Evolutionary conservation across 148 eudicot genomes (phyloP), one percentile per base, ranked within the genome.

Genomic region (Chenopodium album): DNA sequence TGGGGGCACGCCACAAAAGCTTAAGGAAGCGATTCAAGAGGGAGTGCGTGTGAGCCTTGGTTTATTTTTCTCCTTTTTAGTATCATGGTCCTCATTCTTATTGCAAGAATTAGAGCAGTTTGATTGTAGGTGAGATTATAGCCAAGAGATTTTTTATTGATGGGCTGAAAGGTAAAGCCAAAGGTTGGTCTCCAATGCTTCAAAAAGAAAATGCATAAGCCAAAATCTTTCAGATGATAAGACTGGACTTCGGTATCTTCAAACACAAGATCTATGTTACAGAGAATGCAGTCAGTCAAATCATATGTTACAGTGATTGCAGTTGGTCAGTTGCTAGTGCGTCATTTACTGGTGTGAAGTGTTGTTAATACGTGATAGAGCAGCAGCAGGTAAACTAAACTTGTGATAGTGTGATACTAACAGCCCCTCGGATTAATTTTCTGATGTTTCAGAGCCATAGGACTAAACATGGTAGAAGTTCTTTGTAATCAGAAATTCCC

Each of bases 31-130:
- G 41, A 37, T 72, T 71, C 64, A 23, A 59, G 29, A 73, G 19
- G 60, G 54, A 48, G 2, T 9, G 4, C 22, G 16, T 47, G 20
- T 11, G 56, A 50, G 22, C 47, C 9, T 64, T 37, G 54, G 63
- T 54, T 71, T n/a, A 9, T 7, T 12, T 52, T 14, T 17, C 32
- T 48, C 13, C 8, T 48, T 46, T 17, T 32, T 14, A 23, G 32
- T 48, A 13, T 28, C 37, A 79, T 52, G 47, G 64, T 44, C 68
- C 64, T 79, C 14, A 71, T 63, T 37, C 82, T 32, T 46, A 48
- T 37, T 71, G 52, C 29, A 41, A 79, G 66, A 10, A 56, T 56
- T 56, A 81, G 12, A 60, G 48, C 65, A 9, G 34, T 68, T 31
- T 11, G 63, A 13, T 59, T 7, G 23, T 12, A 47, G 48, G 44